These are phyloP conservation scores for Dactylellina haptotyla DNA, from an alignment of 2,329 filamentous ascomycete genomes.

Conservation along the genomic window DNA sequence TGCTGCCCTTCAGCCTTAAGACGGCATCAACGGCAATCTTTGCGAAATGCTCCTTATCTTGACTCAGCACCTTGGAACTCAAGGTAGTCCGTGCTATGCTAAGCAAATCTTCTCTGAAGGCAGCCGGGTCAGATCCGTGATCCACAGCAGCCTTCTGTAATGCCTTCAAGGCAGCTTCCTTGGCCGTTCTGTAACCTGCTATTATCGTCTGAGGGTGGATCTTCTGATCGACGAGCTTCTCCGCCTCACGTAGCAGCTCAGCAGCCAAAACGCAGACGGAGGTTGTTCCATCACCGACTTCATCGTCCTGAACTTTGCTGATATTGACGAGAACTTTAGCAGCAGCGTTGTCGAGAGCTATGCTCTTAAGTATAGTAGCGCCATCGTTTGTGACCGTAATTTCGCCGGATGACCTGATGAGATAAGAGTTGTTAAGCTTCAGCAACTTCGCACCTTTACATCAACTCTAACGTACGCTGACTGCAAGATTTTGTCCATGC, in stretches of 20 bases:
- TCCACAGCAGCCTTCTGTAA: conserved; percentile 87
- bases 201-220: conserved; percentile 99
- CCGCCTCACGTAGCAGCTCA: conserved; percentile 92
- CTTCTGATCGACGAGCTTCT: conserved; percentile 97
- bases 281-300: conserved; percentile 97
- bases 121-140: conserved; percentile 82
- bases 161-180: conserved; percentile 83
- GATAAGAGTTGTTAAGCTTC: conserved; percentile 33
- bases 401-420: conserved; percentile 83
- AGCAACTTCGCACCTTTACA: conserved; percentile 55
- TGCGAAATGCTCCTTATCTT: conserved; percentile 92
- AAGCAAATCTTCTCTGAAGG: conserved; percentile 88
- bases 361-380: conserved; percentile 97
- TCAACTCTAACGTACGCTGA: conserved; percentile 75
- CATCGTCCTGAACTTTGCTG: conserved; percentile 98
- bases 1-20: conserved; percentile 85
- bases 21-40: conserved; percentile 91
- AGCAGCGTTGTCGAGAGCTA: conserved; percentile 96
- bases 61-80: conserved; percentile 94
- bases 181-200: conserved; percentile 97
- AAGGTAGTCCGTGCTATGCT: conserved; percentile 94
- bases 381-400: conserved; percentile 99
- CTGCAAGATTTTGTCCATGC: conserved; percentile 98
- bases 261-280: conserved; percentile 96
- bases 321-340: conserved; percentile 99